These are phyloP conservation scores for Trichoderma sp. DNA, from an alignment of 2,329 filamentous ascomycete species.

Conservation along the genomic window DNA sequence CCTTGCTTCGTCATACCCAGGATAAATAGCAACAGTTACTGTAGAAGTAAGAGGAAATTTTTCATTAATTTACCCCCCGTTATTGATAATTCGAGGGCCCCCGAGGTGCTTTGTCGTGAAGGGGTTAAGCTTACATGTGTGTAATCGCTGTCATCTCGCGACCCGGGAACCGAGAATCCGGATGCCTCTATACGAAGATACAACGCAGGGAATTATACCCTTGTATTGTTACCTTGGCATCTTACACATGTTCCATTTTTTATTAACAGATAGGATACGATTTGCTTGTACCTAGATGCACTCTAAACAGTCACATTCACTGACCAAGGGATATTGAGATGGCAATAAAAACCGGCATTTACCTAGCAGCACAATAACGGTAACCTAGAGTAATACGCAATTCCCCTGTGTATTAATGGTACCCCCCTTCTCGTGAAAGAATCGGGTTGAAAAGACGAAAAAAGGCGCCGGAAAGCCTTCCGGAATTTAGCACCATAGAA, in stretches of 20 bases:
- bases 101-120: neutral
- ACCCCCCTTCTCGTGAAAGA: slow-evolving; percentile 28
- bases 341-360: neutral
- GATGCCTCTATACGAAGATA: neutral
- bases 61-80: neutral
- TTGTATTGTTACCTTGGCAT: neutral
- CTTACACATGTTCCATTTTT: neutral
- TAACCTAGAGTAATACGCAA: neutral
- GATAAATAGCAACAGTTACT: neutral
- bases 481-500: slow-evolving; percentile 21
- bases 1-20: neutral
- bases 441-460: neutral
- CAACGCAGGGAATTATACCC: neutral
- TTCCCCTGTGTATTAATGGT: slow-evolving; percentile 31
- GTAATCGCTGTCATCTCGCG: neutral
- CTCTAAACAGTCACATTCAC: neutral
- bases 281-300: neutral
- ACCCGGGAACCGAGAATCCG: neutral
- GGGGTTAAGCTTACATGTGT: neutral
- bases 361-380: neutral
- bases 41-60: no score
- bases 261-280: neutral
- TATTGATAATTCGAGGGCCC: neutral
- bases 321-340: neutral
- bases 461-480: slow-evolving; percentile 28